Conservation (phyloP, 2,329 filamentous ascomycete species). For the Trichoderma atroviride region DNA sequence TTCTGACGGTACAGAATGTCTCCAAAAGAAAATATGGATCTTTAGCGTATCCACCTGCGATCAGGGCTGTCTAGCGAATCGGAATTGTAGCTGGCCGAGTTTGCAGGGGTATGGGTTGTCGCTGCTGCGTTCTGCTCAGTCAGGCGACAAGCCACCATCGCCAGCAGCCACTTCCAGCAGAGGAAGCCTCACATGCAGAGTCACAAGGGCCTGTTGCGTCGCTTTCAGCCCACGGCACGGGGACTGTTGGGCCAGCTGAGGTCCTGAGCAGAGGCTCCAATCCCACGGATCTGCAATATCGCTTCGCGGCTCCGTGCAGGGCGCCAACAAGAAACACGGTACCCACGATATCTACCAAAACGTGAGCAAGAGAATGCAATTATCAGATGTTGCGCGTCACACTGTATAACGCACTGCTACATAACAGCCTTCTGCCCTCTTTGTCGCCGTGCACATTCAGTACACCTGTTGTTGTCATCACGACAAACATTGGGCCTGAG, state of each 20-base stretch:
- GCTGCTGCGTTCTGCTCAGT: conserved; percentile 18
- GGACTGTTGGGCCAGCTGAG: conserved; percentile 13
- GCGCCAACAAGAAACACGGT: not conserved
- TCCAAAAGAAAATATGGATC: conserved; percentile 24
- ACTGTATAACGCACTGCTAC: conserved; percentile 3
- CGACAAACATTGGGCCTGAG: conserved; percentile 8
- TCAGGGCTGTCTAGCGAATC: conserved; percentile 17
- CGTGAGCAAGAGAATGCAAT: conserved; percentile 5
- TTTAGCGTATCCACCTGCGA: conserved; percentile 13
- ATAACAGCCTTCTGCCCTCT: not conserved
- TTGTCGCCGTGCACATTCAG: not conserved
- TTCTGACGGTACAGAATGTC: conserved; percentile 16
- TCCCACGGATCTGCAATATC: conserved; percentile 4
- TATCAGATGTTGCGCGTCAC: conserved; percentile 14
- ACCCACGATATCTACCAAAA: not conserved
- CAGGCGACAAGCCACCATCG: conserved; percentile 15
- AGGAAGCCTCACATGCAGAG: conserved; percentile 11
- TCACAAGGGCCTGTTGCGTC: conserved; percentile 6
- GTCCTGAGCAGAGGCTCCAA: not conserved
- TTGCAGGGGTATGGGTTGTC: conserved; percentile 1
- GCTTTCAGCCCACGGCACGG: not conserved
- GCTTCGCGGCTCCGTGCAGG: not conserved
- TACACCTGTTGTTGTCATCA: not conserved
- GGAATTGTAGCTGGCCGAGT: conserved; percentile 24
- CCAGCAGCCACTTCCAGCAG: not conserved